phyloP scores from a whole-genome alignment of 1,284 basidiomycete genomes.

The Microbotryum intermedium region DNA sequence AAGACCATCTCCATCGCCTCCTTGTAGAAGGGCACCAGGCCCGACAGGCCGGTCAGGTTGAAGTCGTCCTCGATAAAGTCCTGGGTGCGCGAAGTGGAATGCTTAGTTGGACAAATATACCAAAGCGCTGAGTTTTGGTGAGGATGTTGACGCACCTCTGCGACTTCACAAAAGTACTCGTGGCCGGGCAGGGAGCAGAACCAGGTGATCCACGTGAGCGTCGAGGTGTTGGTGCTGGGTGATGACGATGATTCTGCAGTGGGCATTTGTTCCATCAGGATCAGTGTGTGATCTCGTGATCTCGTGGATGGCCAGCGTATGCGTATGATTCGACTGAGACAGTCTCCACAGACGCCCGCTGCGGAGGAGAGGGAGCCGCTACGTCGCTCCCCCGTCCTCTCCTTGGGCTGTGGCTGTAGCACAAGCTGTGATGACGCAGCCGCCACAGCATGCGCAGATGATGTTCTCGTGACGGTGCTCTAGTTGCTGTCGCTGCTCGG shows the following conservation, averaged over 20 bases:
- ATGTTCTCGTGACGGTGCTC: too few species aligned
- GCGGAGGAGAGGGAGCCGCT: too few species aligned
- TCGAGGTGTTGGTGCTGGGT: slow-evolving; percentile 27
- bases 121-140: too few species aligned
- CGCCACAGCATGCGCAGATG: too few species aligned
- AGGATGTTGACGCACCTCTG: slow-evolving; percentile 14
- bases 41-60: slow-evolving; percentile 91
- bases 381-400: too few species aligned
- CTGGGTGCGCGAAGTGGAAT: slow-evolving; percentile 49
- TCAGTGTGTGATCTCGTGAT: too few species aligned
- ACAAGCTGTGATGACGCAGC: neutral
- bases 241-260: slow-evolving; percentile 18
- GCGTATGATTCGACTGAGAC: too few species aligned
- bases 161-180: slow-evolving; percentile 87
- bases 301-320: too few species aligned
- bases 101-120: neutral
- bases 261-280: too few species aligned
- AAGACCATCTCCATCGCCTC: slow-evolving; percentile 99
- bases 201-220: slow-evolving; percentile 92
- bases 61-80: slow-evolving; percentile 99
- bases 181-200: slow-evolving; percentile 97
- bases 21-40: slow-evolving; percentile 96
- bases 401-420: too few species aligned
- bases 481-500: too few species aligned
- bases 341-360: too few species aligned